Evolutionary conservation across 495 filamentous ascomycete genomes (phyloP).

Genomic region (Hyaloscypha hepaticicola): DNA sequence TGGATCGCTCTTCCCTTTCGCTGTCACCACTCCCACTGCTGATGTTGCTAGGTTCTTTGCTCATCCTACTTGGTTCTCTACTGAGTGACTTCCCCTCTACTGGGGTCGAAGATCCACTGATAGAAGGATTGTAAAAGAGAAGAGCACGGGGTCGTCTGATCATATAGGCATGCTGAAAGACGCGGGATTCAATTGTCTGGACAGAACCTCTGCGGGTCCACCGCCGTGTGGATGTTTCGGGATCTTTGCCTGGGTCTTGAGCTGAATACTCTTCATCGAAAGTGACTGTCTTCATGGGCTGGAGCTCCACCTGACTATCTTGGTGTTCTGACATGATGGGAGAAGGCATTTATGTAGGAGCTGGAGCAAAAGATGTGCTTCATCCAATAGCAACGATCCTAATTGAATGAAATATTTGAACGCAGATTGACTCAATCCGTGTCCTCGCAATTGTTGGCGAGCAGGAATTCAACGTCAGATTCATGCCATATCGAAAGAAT

Average conservation of each 20-base stretch:
- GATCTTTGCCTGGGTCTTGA: neutral
- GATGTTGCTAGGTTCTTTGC: neutral
- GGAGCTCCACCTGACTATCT: neutral
- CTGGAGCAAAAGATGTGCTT: too few species aligned
- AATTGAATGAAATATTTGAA: too few species aligned
- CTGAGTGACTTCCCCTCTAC: neutral
- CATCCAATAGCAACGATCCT: too few species aligned
- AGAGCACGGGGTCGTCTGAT: constrained; percentile 41
- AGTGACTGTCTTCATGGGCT: neutral
- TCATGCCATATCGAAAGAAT: too few species aligned
- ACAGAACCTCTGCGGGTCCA: neutral
- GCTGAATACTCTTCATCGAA: neutral
- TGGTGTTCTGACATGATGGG: neutral
- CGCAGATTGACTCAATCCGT: too few species aligned
- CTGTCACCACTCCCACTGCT: neutral
- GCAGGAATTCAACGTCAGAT: too few species aligned
- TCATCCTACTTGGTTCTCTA: neutral
- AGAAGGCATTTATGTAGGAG: too few species aligned
- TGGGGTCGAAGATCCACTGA: constrained; percentile 32
- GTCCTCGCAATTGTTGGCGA: too few species aligned
- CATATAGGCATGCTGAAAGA: constrained; percentile 25
- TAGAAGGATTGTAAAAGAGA: constrained; percentile 41
- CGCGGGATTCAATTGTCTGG: constrained; percentile 2
- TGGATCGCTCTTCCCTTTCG: constrained; percentile 17
- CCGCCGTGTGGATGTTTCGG: neutral